These are phyloP conservation scores for Pichia thaimueangensis DNA, from an alignment of 805 yeast species.

Conservation along the genomic window DNA sequence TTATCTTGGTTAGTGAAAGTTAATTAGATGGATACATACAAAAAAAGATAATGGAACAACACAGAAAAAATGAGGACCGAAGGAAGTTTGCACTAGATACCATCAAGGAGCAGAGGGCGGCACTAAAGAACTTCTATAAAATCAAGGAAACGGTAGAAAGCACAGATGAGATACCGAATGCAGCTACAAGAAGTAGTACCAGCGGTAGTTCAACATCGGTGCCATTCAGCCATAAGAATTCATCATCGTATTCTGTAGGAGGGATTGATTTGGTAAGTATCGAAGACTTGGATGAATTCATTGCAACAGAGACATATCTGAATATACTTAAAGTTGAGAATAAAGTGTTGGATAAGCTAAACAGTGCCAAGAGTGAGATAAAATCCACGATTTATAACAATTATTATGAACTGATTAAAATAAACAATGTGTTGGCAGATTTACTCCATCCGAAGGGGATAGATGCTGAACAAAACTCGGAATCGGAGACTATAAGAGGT, in stretches of 20 bases:
- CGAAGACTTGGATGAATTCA: conserved; percentile 30
- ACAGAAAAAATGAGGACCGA: background rate
- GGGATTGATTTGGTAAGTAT: conserved; percentile 7
- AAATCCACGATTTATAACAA: conserved; percentile 71
- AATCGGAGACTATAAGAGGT: conserved; percentile 17
- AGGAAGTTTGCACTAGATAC: background rate
- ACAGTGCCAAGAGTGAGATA: conserved; percentile 51
- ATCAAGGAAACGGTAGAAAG: conserved; percentile 22
- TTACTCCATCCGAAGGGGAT: conserved; percentile 25
- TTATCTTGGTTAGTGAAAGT: too few relatives aligned
- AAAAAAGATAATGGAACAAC: conserved; percentile 1
- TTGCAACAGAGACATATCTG: conserved; percentile 26
- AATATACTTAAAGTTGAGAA: conserved; percentile 33
- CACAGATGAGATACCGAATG: conserved; percentile 1
- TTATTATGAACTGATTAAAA: conserved; percentile 64
- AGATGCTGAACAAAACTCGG: conserved; percentile 14
- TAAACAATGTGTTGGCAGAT: conserved; percentile 48
- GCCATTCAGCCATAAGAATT: conserved; percentile 1
- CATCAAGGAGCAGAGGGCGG: conserved; percentile 29
- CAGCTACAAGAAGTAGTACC: conserved; percentile 6
- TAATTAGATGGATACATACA: too few relatives aligned
- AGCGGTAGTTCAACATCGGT: background rate
- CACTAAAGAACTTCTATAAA: conserved; percentile 38
- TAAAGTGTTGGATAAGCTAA: conserved; percentile 38
- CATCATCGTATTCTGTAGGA: background rate